Evolutionary conservation across 2,329 filamentous ascomycete genomes (phyloP).

Genomic region (Cyphellophora europaea): DNA sequence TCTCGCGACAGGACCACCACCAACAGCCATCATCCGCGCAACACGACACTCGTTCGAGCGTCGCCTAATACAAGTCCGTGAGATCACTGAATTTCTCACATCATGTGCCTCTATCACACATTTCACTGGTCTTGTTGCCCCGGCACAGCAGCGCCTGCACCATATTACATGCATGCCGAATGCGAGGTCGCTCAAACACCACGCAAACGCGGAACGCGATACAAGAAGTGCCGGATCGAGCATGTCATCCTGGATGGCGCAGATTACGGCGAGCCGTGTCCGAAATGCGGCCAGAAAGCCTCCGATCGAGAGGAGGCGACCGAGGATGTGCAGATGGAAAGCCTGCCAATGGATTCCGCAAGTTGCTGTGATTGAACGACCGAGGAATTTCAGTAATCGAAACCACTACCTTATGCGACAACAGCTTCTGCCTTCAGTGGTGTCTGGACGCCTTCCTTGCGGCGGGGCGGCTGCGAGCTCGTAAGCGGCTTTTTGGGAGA

Average conservation of each 20-base stretch:
- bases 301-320: neutral
- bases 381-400: neutral
- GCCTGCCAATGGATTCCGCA: neutral
- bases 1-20: too few relatives aligned
- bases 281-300: constrained; percentile 15
- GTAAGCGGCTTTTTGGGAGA: neutral
- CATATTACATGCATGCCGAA: constrained; percentile 18
- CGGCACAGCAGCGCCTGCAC: constrained; percentile 16
- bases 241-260: constrained; percentile 18
- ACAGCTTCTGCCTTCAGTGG: neutral
- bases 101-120: constrained; percentile 19
- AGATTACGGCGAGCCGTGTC: constrained; percentile 17
- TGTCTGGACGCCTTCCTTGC: neutral
- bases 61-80: too few relatives aligned
- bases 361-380: neutral
- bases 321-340: neutral
- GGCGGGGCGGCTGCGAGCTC: neutral
- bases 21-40: too few relatives aligned
- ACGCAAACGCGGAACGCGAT: neutral
- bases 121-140: constrained; percentile 20
- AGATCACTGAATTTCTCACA: too few relatives aligned
- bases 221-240: constrained; percentile 15
- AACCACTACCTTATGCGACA: neutral
- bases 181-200: constrained; percentile 12
- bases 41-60: too few relatives aligned